Conservation (phyloP, 371 early-diverging fungal species). For the Mortierella sp. region DNA sequence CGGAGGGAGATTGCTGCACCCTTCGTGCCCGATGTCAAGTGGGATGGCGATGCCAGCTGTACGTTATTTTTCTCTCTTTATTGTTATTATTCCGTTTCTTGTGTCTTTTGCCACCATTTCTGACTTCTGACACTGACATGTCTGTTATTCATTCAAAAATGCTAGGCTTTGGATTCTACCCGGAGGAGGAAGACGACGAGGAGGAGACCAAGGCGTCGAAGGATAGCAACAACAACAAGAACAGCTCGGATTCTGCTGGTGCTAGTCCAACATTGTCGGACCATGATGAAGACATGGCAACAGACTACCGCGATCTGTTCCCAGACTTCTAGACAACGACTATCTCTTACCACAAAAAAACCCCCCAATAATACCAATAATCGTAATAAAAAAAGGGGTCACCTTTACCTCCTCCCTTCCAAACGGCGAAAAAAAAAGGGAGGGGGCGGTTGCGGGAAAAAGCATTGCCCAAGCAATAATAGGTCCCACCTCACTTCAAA, state of each 20-base stretch:
- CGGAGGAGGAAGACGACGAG: constrained; percentile 41
- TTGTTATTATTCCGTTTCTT: background rate
- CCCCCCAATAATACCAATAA: background rate
- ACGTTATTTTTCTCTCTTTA: constrained; percentile 11
- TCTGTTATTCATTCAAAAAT: background rate
- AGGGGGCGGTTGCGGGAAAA: too few relatives aligned
- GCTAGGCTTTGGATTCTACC: constrained; percentile 53
- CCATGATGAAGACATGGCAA: constrained; percentile 13
- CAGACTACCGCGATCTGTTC: constrained; percentile 21
- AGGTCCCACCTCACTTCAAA: too few relatives aligned
- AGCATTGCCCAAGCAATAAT: too few relatives aligned
- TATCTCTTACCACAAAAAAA: background rate
- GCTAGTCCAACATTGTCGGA: constrained; percentile 4
- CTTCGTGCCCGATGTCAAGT: constrained; percentile 71
- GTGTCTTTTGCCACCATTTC: background rate
- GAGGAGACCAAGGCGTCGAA: constrained; percentile 16
- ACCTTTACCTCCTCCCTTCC: too few relatives aligned
- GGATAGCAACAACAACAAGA: constrained; percentile 4
- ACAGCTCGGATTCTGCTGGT: constrained; percentile 6
- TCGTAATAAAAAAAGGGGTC: background rate
- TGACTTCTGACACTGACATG: background rate
- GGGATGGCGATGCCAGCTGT: constrained; percentile 73
- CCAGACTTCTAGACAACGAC: constrained; percentile 16
- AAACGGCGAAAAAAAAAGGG: too few relatives aligned
- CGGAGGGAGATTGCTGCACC: constrained; percentile 74